Evolutionary conservation across 176 grass and related monocot species (phyloP).

Genomic region (Alopecurus myosuroides): DNA sequence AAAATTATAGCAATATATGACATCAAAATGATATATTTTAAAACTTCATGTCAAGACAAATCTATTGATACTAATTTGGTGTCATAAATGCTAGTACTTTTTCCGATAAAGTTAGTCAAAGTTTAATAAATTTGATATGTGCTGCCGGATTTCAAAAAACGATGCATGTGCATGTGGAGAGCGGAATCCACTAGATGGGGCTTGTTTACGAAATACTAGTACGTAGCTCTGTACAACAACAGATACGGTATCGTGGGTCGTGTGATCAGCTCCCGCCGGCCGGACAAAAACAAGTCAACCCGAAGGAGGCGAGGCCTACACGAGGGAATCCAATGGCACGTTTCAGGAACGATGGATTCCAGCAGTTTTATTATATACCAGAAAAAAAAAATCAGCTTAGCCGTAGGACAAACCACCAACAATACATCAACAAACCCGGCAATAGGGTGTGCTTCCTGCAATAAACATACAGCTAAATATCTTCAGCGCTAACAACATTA

Average conservation of each 20-base stretch:
- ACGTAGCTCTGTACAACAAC: too few relatives aligned
- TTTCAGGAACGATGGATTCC: background rate
- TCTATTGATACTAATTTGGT: too few relatives aligned
- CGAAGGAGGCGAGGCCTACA: too few relatives aligned
- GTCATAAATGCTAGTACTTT: too few relatives aligned
- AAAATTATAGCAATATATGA: too few relatives aligned
- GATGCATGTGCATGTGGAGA: background rate
- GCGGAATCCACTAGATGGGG: too few relatives aligned
- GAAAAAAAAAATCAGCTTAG: background rate
- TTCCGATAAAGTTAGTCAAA: too few relatives aligned
- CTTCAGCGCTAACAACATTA: background rate
- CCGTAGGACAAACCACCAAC: background rate
- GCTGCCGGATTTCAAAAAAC: background rate
- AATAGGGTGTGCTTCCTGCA: background rate
- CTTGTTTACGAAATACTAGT: too few relatives aligned
- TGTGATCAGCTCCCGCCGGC: too few relatives aligned
- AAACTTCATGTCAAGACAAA: too few relatives aligned
- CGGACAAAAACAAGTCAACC: background rate
- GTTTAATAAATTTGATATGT: too few relatives aligned
- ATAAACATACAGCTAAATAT: constrained; percentile 1
- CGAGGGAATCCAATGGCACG: background rate
- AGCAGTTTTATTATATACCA: background rate
- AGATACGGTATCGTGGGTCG: background rate
- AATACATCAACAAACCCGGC: background rate
- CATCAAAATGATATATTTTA: too few relatives aligned